phyloP scores from a whole-genome alignment of 2,329 filamentous ascomycete species.

The Nemania sp. region DNA sequence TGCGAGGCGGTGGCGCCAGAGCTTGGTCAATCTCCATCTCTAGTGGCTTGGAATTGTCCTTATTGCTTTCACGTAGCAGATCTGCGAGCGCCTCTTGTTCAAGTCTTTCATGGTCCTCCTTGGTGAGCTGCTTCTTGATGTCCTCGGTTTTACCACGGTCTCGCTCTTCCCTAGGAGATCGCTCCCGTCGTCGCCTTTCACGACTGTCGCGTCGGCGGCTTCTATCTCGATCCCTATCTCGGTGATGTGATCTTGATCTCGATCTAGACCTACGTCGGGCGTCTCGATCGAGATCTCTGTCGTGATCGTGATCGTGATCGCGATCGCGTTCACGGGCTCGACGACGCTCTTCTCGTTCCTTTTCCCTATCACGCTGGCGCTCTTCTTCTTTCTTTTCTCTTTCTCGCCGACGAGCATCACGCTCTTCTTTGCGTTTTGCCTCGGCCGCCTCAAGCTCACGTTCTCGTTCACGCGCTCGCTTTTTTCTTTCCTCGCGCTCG shows the following conservation, averaged over 20 bases:
- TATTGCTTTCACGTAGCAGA: conserved; percentile 69
- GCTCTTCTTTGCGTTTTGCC: conserved; percentile 62
- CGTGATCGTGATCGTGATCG: conserved; percentile 50
- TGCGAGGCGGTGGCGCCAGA: conserved; percentile 67
- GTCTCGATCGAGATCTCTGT: conserved; percentile 46
- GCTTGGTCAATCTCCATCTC: conserved; percentile 69
- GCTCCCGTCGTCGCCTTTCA: conserved; percentile 51
- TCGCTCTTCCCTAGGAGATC: conserved; percentile 53
- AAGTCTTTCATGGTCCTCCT: conserved; percentile 68
- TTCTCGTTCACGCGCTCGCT: conserved; percentile 62
- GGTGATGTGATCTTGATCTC: conserved; percentile 51
- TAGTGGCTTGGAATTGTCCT: conserved; percentile 60
- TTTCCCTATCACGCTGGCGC: conserved; percentile 60
- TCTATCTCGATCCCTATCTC: conserved; percentile 53
- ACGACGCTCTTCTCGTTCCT: conserved; percentile 67
- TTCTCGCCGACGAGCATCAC: conserved; percentile 62
- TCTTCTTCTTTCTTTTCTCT: conserved; percentile 53
- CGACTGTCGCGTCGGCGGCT: conserved; percentile 51
- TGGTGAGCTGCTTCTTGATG: conserved; percentile 66
- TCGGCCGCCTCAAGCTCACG: conserved; percentile 63
- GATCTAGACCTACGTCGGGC: conserved; percentile 51
- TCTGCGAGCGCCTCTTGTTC: conserved; percentile 70
- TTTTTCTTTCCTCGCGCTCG: conserved; percentile 67
- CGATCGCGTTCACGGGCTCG: conserved; percentile 55
- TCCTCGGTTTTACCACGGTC: conserved; percentile 56